Conservation (phyloP, 768 basidiomycete species). For the Termitomyces sp. region DNA sequence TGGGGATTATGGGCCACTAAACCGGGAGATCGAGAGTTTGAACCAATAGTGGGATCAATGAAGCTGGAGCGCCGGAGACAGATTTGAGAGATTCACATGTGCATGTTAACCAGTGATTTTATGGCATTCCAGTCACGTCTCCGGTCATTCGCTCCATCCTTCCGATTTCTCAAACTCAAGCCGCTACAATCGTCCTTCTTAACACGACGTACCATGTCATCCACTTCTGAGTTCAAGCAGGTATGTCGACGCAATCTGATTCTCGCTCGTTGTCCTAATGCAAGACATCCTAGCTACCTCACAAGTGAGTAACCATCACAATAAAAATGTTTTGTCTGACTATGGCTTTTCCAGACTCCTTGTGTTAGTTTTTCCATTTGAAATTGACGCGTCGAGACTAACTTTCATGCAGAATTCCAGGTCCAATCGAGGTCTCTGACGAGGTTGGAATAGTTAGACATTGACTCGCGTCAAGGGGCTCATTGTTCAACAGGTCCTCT, state of each 20-base stretch:
- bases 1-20: background rate
- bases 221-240: slow-evolving; percentile 25
- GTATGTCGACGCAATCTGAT: slow-evolving; percentile 12
- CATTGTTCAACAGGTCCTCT: slow-evolving; percentile 60
- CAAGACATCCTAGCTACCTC: slow-evolving; percentile 21
- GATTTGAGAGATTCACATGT: slow-evolving; percentile 8
- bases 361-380: slow-evolving; percentile 32
- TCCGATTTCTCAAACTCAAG: slow-evolving; percentile 10
- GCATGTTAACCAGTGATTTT: slow-evolving; percentile 12
- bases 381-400: background rate
- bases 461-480: background rate
- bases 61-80: background rate
- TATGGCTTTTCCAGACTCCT: slow-evolving; percentile 32
- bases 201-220: slow-evolving; percentile 16
- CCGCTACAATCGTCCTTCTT: background rate
- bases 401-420: slow-evolving; percentile 44
- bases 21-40: background rate
- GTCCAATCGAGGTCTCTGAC: slow-evolving; percentile 57
- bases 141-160: slow-evolving; percentile 10
- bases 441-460: slow-evolving; percentile 23
- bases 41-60: background rate
- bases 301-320: slow-evolving; percentile 28
- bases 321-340: slow-evolving; percentile 17
- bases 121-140: slow-evolving; percentile 9
- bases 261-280: background rate